Evolutionary conservation across 192 early-diverging fungal species (phyloP), one percentile per base, ranked within the genome.

Genomic region (Coemansia asiatica): DNA sequence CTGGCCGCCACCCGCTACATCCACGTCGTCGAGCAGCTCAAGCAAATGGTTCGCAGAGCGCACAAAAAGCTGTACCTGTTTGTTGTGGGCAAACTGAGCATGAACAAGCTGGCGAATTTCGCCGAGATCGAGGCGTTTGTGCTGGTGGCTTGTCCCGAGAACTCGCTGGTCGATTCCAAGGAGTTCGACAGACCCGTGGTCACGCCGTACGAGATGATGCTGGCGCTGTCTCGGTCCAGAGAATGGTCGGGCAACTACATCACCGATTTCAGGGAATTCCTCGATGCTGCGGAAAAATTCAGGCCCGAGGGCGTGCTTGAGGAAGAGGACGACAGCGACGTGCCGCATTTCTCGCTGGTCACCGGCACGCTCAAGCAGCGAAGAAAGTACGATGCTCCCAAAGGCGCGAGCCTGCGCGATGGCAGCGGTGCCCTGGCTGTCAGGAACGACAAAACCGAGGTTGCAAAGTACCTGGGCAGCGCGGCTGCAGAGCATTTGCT

Each of bases 21-120:
- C 72, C 82, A 77, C n/a, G 89, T 96, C 36, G 90, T 98, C 5
- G 81, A 90, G 27, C 76, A 87, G 40, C 66, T 98, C 26, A 95
- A 98, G 79, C 71, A 80, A 23, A 67, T 96, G 50, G 87, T 97
- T 48, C 80, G 77, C 9, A 67, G 79, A 2, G 83, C 84, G 31
- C 90, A 90, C 19, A 92, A 90, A 64, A 96, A 96, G 71, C 84
- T 85, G 9, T 94, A 97, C 66, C 73, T 93, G 22, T 89, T 95
- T 63, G 89, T 91, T 1, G 92, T 99, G 68, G 97, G 97, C 48
- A 97, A 98, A 64, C 88, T 95, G 13, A 95, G 93, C 62, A 91
- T 94, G 1, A 91, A 93, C 55, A 99, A 99, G 74, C 88, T 99
- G 74, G 96, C 91, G 31, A 99, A 99, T 59, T 98, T 99, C 64